Evolutionary conservation across 1,284 basidiomycete genomes (phyloP).

Genomic region (Hypsizygus ulmarius): DNA sequence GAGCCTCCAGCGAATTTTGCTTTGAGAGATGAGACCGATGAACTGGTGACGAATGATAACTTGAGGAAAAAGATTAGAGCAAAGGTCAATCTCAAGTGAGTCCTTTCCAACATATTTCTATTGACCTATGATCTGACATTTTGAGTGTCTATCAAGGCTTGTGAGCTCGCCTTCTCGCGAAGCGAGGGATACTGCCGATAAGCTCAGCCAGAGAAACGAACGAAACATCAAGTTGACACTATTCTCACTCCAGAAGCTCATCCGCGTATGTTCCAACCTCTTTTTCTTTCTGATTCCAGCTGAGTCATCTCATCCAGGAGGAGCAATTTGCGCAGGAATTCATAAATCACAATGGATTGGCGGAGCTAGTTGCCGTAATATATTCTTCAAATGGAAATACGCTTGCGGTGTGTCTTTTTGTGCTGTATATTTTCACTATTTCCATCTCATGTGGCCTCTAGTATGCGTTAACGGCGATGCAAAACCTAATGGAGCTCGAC

Average conservation of each 20-base stretch:
- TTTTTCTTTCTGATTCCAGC: constrained; percentile 2
- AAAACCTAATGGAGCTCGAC: constrained; percentile 83
- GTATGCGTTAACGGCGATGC: constrained; percentile 83
- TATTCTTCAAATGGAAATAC: constrained; percentile 76
- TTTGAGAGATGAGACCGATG: constrained; percentile 83
- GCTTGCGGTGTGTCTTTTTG: constrained; percentile 59
- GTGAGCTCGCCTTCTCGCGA: constrained; percentile 82
- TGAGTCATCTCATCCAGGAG: constrained; percentile 53
- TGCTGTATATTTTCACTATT: constrained; percentile 6
- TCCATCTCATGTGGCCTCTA: constrained; percentile 29
- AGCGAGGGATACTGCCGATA: constrained; percentile 76
- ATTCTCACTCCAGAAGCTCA: constrained; percentile 82
- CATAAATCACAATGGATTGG: constrained; percentile 73
- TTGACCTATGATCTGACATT: neutral
- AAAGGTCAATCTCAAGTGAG: constrained; percentile 79
- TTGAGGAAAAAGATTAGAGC: constrained; percentile 78
- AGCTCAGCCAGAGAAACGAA: constrained; percentile 63
- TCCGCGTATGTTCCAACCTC: constrained; percentile 50
- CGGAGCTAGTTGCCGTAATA: constrained; percentile 75
- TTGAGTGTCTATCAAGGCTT: constrained; percentile 45
- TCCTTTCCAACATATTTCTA: constrained; percentile 18
- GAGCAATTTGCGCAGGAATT: constrained; percentile 88
- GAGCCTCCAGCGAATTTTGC: constrained; percentile 83
- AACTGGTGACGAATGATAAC: constrained; percentile 90
- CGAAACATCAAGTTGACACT: constrained; percentile 65